These are phyloP conservation scores for Metschnikowia cerradonensis DNA, from an alignment of 805 yeast genomes.

Conservation along the genomic window DNA sequence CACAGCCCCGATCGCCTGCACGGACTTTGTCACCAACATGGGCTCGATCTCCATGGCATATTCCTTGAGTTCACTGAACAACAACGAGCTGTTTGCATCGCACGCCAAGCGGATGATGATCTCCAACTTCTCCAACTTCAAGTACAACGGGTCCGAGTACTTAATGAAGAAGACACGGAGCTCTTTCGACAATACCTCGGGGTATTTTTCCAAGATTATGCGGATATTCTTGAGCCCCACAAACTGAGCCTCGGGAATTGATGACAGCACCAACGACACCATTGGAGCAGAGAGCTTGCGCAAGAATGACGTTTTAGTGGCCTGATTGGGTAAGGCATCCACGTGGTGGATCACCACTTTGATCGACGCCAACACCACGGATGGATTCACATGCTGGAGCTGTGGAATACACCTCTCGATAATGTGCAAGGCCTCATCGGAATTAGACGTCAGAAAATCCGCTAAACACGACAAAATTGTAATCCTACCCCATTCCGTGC, in stretches of 20 bases:
- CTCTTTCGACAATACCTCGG: constrained; percentile 71
- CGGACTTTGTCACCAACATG: constrained; percentile 64
- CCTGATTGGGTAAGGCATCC: constrained; percentile 37
- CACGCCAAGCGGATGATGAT: constrained; percentile 66
- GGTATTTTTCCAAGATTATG: constrained; percentile 84
- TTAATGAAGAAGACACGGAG: constrained; percentile 87
- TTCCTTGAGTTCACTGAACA: constrained; percentile 70
- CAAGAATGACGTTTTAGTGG: constrained; percentile 43
- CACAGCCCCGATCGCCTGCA: constrained; percentile 65
- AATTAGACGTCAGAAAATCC: constrained; percentile 56
- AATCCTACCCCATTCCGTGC: constrained; percentile 98
- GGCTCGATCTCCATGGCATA: constrained; percentile 84
- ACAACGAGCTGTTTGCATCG: constrained; percentile 52
- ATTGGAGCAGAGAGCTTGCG: constrained; percentile 79
- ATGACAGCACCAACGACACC: constrained; percentile 79
- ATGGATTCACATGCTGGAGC: constrained; percentile 93
- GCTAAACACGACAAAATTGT: constrained; percentile 79
- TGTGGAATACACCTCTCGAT: constrained; percentile 91
- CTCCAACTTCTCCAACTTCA: constrained; percentile 74
- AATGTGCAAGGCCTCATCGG: constrained; percentile 73
- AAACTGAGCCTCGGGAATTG: constrained; percentile 87
- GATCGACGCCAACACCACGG: constrained; percentile 83
- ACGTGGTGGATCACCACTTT: constrained; percentile 74
- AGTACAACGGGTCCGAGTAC: constrained; percentile 76
- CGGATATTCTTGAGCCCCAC: constrained; percentile 90